These are phyloP conservation scores for Stipa capillata DNA, from an alignment of 176 grass and related monocot species.

Conservation along the genomic window DNA sequence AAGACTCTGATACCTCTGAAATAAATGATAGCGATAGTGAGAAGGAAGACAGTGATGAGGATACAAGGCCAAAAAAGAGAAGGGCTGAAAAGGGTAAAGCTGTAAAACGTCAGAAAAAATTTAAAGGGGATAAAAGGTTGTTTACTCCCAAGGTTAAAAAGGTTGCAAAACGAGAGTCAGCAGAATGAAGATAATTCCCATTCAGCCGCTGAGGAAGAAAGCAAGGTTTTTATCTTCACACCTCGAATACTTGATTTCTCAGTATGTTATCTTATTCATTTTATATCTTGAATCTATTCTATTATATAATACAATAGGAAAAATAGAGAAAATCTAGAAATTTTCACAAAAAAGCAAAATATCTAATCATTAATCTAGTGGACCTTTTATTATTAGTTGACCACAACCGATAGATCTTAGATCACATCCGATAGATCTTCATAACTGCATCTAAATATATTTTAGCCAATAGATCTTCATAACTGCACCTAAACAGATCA, in stretches of 20 bases:
- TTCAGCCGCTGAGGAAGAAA: conserved; percentile 61
- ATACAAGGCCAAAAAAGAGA: conserved; percentile 44
- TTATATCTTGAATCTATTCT: conserved; percentile 27
- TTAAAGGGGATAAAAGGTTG: conserved; percentile 29
- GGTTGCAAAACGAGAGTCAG: conserved; percentile 26
- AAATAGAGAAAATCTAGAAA: too few species aligned
- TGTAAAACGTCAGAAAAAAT: conserved; percentile 45
- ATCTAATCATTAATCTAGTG: too few species aligned
- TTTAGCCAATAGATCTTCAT: too few species aligned
- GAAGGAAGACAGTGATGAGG: conserved; percentile 39
- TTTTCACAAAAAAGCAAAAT: too few species aligned
- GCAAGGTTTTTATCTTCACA: conserved; percentile 25
- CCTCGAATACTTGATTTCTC: not conserved
- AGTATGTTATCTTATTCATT: not conserved
- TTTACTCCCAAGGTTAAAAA: conserved; percentile 50
- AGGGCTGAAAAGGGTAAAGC: conserved; percentile 43
- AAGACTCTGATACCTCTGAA: conserved; percentile 44
- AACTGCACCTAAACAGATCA: too few species aligned
- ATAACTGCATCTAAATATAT: too few species aligned
- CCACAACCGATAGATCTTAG: too few species aligned
- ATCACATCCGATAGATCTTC: too few species aligned
- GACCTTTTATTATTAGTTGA: too few species aligned
- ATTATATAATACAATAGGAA: too few species aligned
- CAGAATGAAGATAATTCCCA: conserved; percentile 35
- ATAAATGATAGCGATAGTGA: conserved; percentile 37